A percentile compares a stretch with the other conserved stretches of the same genome.
phyloP scores from a whole-genome alignment of 129 eudicot species.

The Flaveria sonorensis region DNA sequence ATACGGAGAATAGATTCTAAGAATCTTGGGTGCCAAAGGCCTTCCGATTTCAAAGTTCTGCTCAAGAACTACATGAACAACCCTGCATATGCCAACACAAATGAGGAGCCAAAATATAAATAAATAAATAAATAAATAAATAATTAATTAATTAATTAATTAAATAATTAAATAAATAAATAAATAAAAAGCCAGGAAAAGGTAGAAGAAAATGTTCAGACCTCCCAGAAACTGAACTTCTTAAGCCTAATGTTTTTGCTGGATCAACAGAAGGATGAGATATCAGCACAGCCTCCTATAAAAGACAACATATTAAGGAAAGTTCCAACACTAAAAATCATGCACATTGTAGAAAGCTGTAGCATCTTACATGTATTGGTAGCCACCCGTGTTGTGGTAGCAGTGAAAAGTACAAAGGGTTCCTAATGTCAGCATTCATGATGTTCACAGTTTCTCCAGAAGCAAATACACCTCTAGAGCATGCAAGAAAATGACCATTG shows the following conservation, averaged over 20 bases:
- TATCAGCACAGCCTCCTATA: conserved; percentile 84
- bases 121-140: no score
- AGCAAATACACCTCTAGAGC: conserved; percentile 76
- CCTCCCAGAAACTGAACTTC: conserved; percentile 98
- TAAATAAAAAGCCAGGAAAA: background rate
- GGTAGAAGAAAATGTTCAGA: conserved; percentile 18
- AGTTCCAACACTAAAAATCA: conserved; percentile 7
- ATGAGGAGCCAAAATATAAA: conserved; percentile 3
- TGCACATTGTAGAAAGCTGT: background rate
- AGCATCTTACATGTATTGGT: conserved; percentile 70
- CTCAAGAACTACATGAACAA: conserved; percentile 77
- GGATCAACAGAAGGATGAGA: conserved; percentile 68
- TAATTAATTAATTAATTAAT: no score
- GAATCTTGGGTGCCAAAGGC: conserved; percentile 55
- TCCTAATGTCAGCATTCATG: conserved; percentile 72
- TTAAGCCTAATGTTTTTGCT: conserved; percentile 64
- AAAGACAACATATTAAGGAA: conserved; percentile 5
- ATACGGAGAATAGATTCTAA: conserved; percentile 76
- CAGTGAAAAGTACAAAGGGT: conserved; percentile 78
- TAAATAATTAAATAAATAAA: no score
- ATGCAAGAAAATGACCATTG: conserved; percentile 67
- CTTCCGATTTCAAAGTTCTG: conserved; percentile 63
- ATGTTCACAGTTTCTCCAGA: conserved; percentile 81
- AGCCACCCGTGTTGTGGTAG: conserved; percentile 95
- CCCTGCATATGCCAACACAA: conserved; percentile 51